These are phyloP conservation scores for Pseudopyricularia javanii DNA, from an alignment of 2,329 filamentous ascomycete species.

Conservation along the genomic window DNA sequence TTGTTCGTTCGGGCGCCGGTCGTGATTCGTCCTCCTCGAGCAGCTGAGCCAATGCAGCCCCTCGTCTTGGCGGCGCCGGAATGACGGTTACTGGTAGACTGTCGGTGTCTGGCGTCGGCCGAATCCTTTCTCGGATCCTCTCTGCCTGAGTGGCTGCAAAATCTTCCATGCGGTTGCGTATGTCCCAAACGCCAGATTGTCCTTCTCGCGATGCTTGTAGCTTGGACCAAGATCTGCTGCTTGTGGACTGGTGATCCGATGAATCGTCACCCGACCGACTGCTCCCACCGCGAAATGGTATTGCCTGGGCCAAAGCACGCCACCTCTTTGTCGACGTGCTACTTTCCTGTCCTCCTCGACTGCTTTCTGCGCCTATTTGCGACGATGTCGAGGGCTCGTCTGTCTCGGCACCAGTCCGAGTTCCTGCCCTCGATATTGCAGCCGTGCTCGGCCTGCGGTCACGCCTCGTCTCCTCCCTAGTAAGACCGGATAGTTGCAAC, in stretches of 20 bases:
- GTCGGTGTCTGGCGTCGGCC: conserved; percentile 39
- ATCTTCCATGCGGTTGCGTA: conserved; percentile 44
- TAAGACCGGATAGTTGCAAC: not conserved
- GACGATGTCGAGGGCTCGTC: not conserved
- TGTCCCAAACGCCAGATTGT: conserved; percentile 33
- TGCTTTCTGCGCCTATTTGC: not conserved
- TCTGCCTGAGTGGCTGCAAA: conserved; percentile 51
- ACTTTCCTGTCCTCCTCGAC: conserved; percentile 1
- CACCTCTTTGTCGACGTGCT: conserved; percentile 11
- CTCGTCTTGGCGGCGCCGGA: conserved; percentile 46
- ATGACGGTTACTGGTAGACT: conserved; percentile 48
- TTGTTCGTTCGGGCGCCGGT: not conserved
- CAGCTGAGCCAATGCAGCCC: conserved; percentile 41
- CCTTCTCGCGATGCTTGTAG: conserved; percentile 4
- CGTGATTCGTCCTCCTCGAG: conserved; percentile 37
- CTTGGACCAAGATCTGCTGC: conserved; percentile 3
- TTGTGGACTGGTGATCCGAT: conserved; percentile 1
- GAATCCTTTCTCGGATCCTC: conserved; percentile 41
- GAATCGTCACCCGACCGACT: not conserved
- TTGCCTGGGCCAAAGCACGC: conserved; percentile 17
- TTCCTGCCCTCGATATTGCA: not conserved
- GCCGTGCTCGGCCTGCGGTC: not conserved
- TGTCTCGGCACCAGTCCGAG: not conserved
- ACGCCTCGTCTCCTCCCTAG: not conserved
- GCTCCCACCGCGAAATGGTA: conserved; percentile 13